phyloP scores from a whole-genome alignment of 2,329 filamentous ascomycete species.

The Claviceps sp. region DNA sequence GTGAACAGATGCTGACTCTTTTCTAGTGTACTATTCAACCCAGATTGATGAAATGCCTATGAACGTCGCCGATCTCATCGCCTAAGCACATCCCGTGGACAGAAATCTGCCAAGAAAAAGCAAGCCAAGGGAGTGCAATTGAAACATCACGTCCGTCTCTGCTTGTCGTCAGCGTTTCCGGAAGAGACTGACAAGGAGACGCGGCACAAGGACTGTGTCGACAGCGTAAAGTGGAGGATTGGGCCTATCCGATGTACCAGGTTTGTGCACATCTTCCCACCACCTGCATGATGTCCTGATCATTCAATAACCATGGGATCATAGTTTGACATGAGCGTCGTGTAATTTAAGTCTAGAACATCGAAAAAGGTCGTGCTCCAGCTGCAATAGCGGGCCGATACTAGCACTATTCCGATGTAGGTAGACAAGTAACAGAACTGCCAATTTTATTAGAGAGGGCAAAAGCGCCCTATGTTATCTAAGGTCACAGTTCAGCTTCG shows the following conservation, averaged over 20 bases:
- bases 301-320: not conserved
- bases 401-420: not conserved
- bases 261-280: slow-evolving; percentile 3
- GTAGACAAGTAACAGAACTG: not conserved
- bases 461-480: not conserved
- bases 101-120: not conserved
- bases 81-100: slow-evolving; percentile 22
- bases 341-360: not conserved
- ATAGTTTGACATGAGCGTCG: slow-evolving; percentile 2
- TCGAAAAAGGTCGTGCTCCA: not conserved
- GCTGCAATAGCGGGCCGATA: not conserved
- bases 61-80: slow-evolving; percentile 61
- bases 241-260: slow-evolving; percentile 7
- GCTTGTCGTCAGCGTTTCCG: not conserved
- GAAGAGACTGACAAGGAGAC: not conserved
- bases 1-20: slow-evolving; percentile 19
- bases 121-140: not conserved
- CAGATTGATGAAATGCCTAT: slow-evolving; percentile 99
- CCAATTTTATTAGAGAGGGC: not conserved
- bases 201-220: slow-evolving; percentile 1
- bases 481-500: not conserved
- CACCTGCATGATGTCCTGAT: not conserved
- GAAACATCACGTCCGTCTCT: not conserved
- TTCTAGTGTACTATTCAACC: slow-evolving; percentile 76
- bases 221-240: slow-evolving; percentile 8